These are phyloP conservation scores for Termitomyces titanicus DNA, from an alignment of 768 basidiomycete genomes.

Conservation along the genomic window DNA sequence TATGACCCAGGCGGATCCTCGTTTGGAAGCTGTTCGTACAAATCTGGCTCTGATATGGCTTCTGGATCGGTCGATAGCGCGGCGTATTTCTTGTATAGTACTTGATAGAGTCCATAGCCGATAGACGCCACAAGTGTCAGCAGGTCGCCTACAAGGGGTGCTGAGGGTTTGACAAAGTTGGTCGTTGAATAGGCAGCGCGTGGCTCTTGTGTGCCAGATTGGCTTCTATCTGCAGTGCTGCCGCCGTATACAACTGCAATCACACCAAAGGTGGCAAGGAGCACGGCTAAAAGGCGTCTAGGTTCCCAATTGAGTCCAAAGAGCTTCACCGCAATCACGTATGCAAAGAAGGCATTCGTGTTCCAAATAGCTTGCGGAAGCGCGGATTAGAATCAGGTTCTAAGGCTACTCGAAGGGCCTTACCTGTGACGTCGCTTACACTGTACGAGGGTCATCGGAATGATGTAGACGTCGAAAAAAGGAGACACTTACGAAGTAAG, in stretches of 20 bases:
- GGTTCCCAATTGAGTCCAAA: slow-evolving; percentile 62
- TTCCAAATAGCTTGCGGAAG: slow-evolving; percentile 68
- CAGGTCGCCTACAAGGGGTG: slow-evolving; percentile 69
- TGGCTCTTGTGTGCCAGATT: slow-evolving; percentile 1
- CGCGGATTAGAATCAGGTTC: slow-evolving; percentile 6
- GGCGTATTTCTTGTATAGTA: slow-evolving; percentile 78
- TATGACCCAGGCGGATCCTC: slow-evolving; percentile 16
- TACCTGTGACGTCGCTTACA: slow-evolving; percentile 76
- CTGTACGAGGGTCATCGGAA: slow-evolving; percentile 32
- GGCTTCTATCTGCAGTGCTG: slow-evolving; percentile 22
- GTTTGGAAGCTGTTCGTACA: slow-evolving; percentile 43
- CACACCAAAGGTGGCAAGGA: slow-evolving; percentile 79
- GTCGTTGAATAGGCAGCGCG: slow-evolving; percentile 1
- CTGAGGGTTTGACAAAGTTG: slow-evolving; percentile 30
- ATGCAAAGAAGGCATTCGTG: slow-evolving; percentile 88
- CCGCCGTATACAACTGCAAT: slow-evolving; percentile 82
- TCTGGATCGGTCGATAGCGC: slow-evolving; percentile 68
- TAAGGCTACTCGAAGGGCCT: slow-evolving; percentile 14
- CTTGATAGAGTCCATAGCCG: slow-evolving; percentile 76
- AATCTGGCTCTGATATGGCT: slow-evolving; percentile 31
- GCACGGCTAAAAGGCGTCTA: slow-evolving; percentile 65
- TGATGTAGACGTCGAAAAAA: slow-evolving; percentile 2
- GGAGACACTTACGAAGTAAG: slow-evolving; percentile 62
- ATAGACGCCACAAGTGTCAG: slow-evolving; percentile 72
- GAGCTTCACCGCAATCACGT: slow-evolving; percentile 76